Conservation (phyloP, 164 flowering plant genomes). For the Vitis amurensis region DNA sequence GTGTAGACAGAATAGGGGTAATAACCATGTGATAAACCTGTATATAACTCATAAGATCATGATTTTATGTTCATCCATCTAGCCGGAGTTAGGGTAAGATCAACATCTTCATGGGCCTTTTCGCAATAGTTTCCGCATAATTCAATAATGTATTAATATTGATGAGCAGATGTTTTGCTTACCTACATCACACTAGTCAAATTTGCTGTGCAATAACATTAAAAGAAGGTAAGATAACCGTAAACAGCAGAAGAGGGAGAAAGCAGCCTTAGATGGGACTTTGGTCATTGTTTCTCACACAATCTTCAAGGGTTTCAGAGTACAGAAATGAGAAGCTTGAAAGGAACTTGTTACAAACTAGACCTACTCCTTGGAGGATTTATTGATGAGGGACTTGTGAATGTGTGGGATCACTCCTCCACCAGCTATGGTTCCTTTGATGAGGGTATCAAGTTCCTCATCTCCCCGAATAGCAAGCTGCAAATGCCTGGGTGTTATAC, state of each 20-base stretch:
- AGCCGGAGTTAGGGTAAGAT: no score
- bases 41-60: no score
- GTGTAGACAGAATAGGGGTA: no score
- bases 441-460: conserved; percentile 41
- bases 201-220: no score
- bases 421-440: conserved; percentile 43
- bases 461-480: conserved; percentile 44
- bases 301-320: neutral
- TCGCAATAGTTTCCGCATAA: no score
- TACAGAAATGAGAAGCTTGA: neutral
- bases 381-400: conserved; percentile 42
- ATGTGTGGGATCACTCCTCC: conserved; percentile 46
- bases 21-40: no score
- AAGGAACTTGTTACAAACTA: neutral
- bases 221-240: no score
- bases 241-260: neutral
- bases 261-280: neutral
- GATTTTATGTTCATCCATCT: no score
- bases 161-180: no score
- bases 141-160: no score
- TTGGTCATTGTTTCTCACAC: neutral
- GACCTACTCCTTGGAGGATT: conserved; percentile 31
- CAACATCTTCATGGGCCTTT: no score
- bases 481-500: conserved; percentile 40
- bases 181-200: no score